Base-by-base conservation (phyloP, 345 rosid species). In the Leavenworthia alabamica region DNA sequence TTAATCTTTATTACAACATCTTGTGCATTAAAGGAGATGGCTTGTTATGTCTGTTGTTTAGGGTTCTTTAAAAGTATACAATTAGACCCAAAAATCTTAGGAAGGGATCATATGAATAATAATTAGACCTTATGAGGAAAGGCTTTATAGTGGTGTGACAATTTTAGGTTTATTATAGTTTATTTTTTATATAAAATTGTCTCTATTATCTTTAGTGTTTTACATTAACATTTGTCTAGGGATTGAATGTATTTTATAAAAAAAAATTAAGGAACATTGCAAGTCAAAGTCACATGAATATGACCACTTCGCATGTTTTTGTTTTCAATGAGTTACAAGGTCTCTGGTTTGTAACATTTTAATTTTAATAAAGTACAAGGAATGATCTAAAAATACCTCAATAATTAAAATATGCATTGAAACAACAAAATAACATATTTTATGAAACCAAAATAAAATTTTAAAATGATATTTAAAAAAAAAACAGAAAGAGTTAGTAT, bases 41-140 rank as follows among this genome's bases (percentile, higher is more conserved):
- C 49, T 62, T 39, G 31, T 8, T 62, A 10, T 70, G 74, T 70
- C 74, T 70, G 74, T 55, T 54, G 74, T 62, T 70, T 26, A 70
- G 68, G 74, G 23, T 47, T 35, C 33, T 32, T 51, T 4, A n/a
- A 7, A 33, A 41, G 23, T 4, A 23, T 16, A 1, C 4, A 36
- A 36, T 20, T 39, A 29, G 35, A 47, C 63, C 62, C 43, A 19
- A 62, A 62, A 62, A 56, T n/a, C 54, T 51, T 49, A 60, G 62
- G 40, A 12, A 36, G 16, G 41, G 41, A 7, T 36, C 41, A 36
- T 36, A 36, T 36, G 41, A 36, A 36, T 36, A 36, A 12, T 36
- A 5, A 36, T 46, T 55, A 44, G 28, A 53, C n/a, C 49, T 61
- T 52, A 52, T 53, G 40, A 16, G 7, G 15, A 7, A 6, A 33